A percentile compares a stretch with the other conserved stretches of the same genome.
Conservation (phyloP, 345 rosid species). For the Lumnitzera racemosa region DNA sequence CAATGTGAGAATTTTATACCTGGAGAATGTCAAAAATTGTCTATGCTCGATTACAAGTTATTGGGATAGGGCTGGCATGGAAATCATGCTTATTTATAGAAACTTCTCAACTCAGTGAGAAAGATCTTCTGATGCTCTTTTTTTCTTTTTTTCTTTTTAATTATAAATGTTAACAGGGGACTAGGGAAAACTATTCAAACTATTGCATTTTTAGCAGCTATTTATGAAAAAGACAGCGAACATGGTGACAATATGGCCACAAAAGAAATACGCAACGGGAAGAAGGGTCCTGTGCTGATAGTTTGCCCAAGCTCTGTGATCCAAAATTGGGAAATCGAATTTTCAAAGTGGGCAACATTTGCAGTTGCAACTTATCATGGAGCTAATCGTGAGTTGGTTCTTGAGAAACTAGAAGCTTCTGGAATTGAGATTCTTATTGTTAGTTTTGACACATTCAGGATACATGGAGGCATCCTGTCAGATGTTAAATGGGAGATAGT, state of each 20-base stretch:
- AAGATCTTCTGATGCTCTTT: not conserved
- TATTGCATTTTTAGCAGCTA: constrained; percentile 88
- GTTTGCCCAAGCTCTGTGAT: constrained; percentile 86
- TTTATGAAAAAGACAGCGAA: constrained; percentile 69
- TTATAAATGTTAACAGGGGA: constrained; percentile 42
- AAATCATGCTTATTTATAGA: not conserved
- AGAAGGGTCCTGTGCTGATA: constrained; percentile 55
- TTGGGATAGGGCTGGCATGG: too few relatives aligned
- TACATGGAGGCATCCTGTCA: constrained; percentile 61
- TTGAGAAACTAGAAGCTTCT: constrained; percentile 58
- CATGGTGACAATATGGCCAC: constrained; percentile 15
- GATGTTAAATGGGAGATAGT: constrained; percentile 76
- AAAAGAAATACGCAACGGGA: constrained; percentile 19
- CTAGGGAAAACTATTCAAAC: constrained; percentile 95
- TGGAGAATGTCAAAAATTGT: too few relatives aligned
- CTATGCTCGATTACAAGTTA: too few relatives aligned
- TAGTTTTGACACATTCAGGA: constrained; percentile 80
- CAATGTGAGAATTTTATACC: too few relatives aligned
- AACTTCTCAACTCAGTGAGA: too few relatives aligned
- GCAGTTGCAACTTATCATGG: constrained; percentile 72
- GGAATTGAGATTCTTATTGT: constrained; percentile 71
- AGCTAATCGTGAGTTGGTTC: constrained; percentile 61
- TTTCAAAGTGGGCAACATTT: constrained; percentile 79
- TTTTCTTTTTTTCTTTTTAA: not conserved
- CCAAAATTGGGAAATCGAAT: constrained; percentile 90